Base-by-base conservation (phyloP, 371 early-diverging fungal genomes). In the Polyrhizophydium stewartii region DNA sequence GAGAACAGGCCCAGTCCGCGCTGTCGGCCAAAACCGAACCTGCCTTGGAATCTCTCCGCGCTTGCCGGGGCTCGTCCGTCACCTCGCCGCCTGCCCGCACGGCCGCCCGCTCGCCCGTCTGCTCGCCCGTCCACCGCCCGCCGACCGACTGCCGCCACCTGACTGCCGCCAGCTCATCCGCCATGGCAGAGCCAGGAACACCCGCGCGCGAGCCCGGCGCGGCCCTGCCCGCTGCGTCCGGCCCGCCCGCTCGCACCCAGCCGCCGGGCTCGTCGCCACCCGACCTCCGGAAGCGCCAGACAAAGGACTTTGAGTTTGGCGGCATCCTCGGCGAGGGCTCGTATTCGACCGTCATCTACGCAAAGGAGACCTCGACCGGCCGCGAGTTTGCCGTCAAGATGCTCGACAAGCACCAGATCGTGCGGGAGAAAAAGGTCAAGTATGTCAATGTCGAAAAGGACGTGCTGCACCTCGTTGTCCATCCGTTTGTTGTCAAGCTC, bases 391-490 rank as follows among this genome's bases (percentile, higher is more conserved):
- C 98, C 17, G 85, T 94, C 46, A 98, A 98, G 63, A 87, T 95
- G 31, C 84, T 98, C 17, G 93, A 95, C 71, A 96, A 96, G 73
- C 83, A 85, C 35, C 94, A 92, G 66, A 93, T 93, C 62, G 88
- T 95, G 46, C 89, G 90, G 63, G 92, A 94, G 63, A 89, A 92
- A 64, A 96, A 96, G 76, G 88, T 86, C 55, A 96, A 96, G 70
- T 97, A 97, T 73, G 96, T 94, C 63, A 88, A 87, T 68, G 68
- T 81, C 31, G 98, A 98, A 74, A 89, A 92, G 66, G 88, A 91
- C 60, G 90, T 91, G 0, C 81, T 98, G 32, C 89, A 89, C 64
- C 78, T 81, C 59, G 78, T 93, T 66, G 41, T 53, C 21, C 94
- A 96, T 73, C 95, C 94, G 45, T 89, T 90, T 56, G 88, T 97